Evolutionary conservation across 768 basidiomycete species (phyloP), one percentile per base, ranked within the genome.

Genomic region (Suillus americanus): DNA sequence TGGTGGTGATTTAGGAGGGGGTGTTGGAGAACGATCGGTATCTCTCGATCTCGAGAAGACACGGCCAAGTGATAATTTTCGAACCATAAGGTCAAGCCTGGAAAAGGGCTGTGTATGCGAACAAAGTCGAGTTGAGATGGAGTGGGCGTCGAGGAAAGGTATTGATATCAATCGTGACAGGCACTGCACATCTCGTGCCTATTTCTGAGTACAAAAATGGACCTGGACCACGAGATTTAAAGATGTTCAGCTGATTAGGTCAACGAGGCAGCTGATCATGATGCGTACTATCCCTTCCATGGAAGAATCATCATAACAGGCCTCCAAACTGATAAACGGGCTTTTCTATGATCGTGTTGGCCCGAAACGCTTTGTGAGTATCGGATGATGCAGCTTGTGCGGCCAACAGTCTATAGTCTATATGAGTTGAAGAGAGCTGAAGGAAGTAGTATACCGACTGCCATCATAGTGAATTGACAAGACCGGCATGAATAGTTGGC

Each of bases 11-110:
- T 64, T 40, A 18, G 56, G 33, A 43, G 73, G 64, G 3, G 66
- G 70, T 8, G 61, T 23, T 41, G 65, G 66, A 48, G 38, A 67
- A 64, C 51, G 60, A 10, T 53, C 57, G 65, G 45, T 62, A 64
- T 53, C 30, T n/a, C 55, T 64, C 33, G 53, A 33, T 54, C 18
- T 54, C 20, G 53, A 54, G 53, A 54, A 54, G 53, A 54, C 20
- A 54, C 30, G 53, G 5, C 53, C 53, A 33, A 51, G 16, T 13
- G 46, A 51, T 30, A 38, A 23, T 33, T 43, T 63, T 33, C 33
- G 62, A 41, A 74, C 67, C 73, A 74, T 75, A 48, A 33, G 53
- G 20, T 13, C 12, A 1, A n/a, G 41, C 41, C 41, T 43, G 41
- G 41, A 43, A 43, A 43, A 28, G 16, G 48, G 14, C 14, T 50